phyloP scores from a whole-genome alignment of 2,329 filamentous ascomycete genomes.

The Epichloe typhina region DNA sequence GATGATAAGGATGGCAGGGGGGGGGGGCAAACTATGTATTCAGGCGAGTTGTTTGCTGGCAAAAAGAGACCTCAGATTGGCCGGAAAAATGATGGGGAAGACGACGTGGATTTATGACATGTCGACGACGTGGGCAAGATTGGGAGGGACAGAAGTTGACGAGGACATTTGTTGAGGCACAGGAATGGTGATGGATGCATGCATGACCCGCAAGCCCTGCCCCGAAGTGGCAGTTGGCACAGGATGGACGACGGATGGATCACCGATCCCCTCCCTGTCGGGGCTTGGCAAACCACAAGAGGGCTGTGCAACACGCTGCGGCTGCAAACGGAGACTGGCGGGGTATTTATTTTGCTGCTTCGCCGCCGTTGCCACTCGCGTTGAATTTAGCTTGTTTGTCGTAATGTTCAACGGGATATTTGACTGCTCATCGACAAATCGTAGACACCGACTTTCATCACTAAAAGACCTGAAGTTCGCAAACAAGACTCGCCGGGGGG shows the following conservation, averaged over 20 bases:
- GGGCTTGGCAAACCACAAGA: neutral
- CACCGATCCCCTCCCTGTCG: neutral
- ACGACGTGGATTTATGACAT: neutral
- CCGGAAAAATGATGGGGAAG: neutral
- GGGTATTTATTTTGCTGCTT: neutral
- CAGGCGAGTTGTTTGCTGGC: neutral
- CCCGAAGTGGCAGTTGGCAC: slow-evolving; percentile 5
- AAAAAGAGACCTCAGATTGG: neutral
- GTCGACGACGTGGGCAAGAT: neutral
- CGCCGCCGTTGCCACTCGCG: neutral
- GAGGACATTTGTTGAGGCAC: neutral
- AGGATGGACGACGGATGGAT: neutral
- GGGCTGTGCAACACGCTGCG: neutral
- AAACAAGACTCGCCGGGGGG: too few species aligned
- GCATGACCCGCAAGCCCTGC: neutral
- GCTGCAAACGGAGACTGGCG: neutral
- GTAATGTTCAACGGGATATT: too few species aligned
- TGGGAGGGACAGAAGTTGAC: neutral
- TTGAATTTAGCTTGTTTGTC: too few species aligned
- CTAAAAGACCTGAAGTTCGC: too few species aligned
- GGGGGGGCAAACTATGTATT: neutral
- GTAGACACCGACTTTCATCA: too few species aligned
- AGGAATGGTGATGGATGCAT: neutral
- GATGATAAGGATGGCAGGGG: neutral
- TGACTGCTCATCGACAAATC: too few species aligned